Evolutionary conservation across 139 green algal species (phyloP).

Genomic region (Chlorella sp.): DNA sequence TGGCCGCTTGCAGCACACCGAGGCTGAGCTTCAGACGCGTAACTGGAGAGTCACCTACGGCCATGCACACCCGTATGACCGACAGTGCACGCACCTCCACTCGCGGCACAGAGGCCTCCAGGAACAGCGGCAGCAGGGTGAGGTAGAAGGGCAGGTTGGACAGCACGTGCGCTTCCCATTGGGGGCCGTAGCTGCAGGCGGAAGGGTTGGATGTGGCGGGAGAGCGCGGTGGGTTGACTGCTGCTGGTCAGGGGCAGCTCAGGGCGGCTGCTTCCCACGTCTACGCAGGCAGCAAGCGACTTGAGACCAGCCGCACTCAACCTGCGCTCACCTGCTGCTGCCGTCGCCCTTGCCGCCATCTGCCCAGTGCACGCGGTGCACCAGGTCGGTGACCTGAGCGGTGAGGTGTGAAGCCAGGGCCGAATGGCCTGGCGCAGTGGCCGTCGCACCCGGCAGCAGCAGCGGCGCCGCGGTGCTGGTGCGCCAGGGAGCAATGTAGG

Average conservation of each 20-base stretch:
- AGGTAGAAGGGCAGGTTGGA: constrained; percentile 84
- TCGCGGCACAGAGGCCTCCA: constrained; percentile 51
- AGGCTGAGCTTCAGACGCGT: neutral
- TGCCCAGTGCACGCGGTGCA: constrained; percentile 38
- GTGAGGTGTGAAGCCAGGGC: constrained; percentile 31
- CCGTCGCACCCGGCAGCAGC: constrained; percentile 7
- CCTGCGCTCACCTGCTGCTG: neutral
- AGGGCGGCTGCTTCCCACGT: neutral
- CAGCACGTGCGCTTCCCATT: constrained; percentile 79
- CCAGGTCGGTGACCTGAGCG: constrained; percentile 40
- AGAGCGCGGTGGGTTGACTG: neutral
- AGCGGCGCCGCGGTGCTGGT: neutral
- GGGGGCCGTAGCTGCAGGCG: constrained; percentile 41
- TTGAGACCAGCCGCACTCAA: neutral
- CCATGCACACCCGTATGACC: neutral
- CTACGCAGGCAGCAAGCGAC: neutral
- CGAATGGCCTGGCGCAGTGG: neutral
- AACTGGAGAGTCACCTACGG: neutral
- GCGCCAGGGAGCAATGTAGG: constrained; percentile 67
- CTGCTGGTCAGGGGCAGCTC: too few relatives aligned
- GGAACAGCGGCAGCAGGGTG: constrained; percentile 76
- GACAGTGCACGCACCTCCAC: constrained; percentile 10
- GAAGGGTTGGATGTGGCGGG: too few relatives aligned
- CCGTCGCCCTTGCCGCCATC: constrained; percentile 10
- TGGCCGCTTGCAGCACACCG: too few relatives aligned